Percentiles rank a stretch among this genome's conserved stretches.
phyloP scores from a whole-genome alignment of 148 eudicot species.

The Camellia sinensis region DNA sequence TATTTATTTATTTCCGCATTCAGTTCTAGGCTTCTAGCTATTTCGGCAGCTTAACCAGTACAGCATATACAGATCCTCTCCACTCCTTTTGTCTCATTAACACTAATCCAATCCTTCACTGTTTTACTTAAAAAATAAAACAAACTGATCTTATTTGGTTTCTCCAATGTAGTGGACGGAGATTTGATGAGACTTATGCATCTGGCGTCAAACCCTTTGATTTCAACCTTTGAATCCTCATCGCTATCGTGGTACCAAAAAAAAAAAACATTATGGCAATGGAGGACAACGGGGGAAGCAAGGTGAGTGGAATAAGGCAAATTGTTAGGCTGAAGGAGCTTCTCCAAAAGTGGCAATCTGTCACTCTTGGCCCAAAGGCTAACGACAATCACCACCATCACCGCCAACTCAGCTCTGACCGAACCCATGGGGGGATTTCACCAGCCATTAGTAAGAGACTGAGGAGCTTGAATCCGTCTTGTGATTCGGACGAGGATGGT shows the following conservation, averaged over 20 bases:
- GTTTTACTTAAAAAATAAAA: too few species aligned
- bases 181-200: conserved; percentile 23
- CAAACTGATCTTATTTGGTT: too few species aligned
- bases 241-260: neutral
- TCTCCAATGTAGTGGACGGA: conserved; percentile 17
- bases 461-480: conserved; percentile 16
- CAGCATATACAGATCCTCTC: too few species aligned
- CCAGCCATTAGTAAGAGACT: conserved; percentile 44
- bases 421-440: conserved; percentile 36
- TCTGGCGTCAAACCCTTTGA: conserved; percentile 20
- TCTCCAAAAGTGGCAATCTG: conserved; percentile 60
- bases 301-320: conserved; percentile 58
- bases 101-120: neutral
- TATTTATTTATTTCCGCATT: too few species aligned
- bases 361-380: conserved; percentile 35
- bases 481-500: conserved; percentile 72
- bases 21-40: too few species aligned
- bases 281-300: conserved; percentile 49
- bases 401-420: neutral
- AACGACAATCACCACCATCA: neutral
- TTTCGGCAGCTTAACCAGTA: too few species aligned
- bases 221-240: conserved; percentile 11
- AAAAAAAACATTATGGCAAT: conserved; percentile 21
- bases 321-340: conserved; percentile 64
- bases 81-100: too few species aligned